Evolutionary conservation across 2,329 filamentous ascomycete species (phyloP), one percentile per base, ranked within the genome.

Genomic region (Ceratocystis variospora): DNA sequence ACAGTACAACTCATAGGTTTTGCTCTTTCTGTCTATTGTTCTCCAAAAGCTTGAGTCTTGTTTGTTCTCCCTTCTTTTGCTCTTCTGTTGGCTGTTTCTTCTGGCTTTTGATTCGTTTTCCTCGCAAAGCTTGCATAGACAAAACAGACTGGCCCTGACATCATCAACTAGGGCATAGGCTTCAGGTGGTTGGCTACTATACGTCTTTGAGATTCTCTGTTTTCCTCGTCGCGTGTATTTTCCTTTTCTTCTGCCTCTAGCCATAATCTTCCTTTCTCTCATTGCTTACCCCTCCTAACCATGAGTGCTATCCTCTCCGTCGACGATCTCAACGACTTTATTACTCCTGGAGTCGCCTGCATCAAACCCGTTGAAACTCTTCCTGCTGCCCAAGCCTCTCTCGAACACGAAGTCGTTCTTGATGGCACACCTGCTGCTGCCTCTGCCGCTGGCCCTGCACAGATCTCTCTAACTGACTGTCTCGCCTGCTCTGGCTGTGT

Each of bases 291-390:
- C 17, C 46, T 2, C 19, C 46, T 12, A 6, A 15, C 75, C 69
- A 99, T 99, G 94, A 96, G 91, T 74, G 94, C 94, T 69, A 99
- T 99, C 73, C 87, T 99, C 72, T 97, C 92, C 66, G 87, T 88
- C 73, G 93, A 99, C 79, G 92, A 96, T 75, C 81, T 99, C 69
- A 99, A 99, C 80, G 94, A 99, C 80, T 99, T 99, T 79, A 99
- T 99, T 74, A 94, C 89, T 67, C 94, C 94, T 15, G 92, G 93
- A 69, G 92, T 99, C 73, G 94, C 94, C 69, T 99, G 94, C 78
- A 97, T 99, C 76, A 97, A 99, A 74, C 94, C 94, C 33, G 83
- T 99, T 74, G 94, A 99, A 76, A 95, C 90, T 1, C 83, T 99
- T 15, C 93, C 94, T 1, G 76, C 81, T 62, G 80, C 82, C 70